Evolutionary conservation across 805 yeast species (phyloP).

Genomic region (Wickerhamomyces queroliae): DNA sequence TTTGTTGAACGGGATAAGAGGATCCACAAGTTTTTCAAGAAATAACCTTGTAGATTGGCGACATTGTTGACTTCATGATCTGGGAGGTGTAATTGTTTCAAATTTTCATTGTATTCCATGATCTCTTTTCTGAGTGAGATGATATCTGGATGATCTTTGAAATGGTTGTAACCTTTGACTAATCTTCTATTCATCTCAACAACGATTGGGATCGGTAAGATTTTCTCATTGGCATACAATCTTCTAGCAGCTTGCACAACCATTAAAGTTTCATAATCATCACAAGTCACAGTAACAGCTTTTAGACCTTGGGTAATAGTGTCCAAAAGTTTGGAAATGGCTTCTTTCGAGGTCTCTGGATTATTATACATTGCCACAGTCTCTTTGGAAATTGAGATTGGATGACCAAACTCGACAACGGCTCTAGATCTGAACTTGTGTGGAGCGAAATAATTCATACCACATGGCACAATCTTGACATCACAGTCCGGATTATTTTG

Average conservation of each 20-base stretch:
- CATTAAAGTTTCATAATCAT: constrained; percentile 84
- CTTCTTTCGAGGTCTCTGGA: constrained; percentile 62
- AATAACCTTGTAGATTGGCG: constrained; percentile 32
- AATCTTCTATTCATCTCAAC: constrained; percentile 90
- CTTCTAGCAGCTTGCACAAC: constrained; percentile 90
- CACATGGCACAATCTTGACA: constrained; percentile 91
- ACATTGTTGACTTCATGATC: constrained; percentile 46
- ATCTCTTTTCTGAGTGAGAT: constrained; percentile 57
- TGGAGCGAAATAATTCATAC: constrained; percentile 95
- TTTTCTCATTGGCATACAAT: constrained; percentile 70
- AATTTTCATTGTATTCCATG: constrained; percentile 58
- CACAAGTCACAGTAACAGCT: constrained; percentile 83
- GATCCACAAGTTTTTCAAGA: constrained; percentile 42
- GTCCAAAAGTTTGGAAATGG: constrained; percentile 68
- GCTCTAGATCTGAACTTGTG: constrained; percentile 95
- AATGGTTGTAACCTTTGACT: constrained; percentile 74
- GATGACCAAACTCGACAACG: constrained; percentile 89
- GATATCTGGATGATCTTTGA: constrained; percentile 63
- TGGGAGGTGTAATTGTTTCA: constrained; percentile 57
- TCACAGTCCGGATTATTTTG: constrained; percentile 67
- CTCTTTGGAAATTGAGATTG: constrained; percentile 59
- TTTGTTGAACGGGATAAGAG: constrained; percentile 53
- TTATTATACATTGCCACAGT: constrained; percentile 59
- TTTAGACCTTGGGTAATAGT: constrained; percentile 66
- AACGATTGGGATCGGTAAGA: constrained; percentile 73